These are phyloP conservation scores for Ettlia oleoabundans DNA, from an alignment of 139 green algal species.

Conservation along the genomic window DNA sequence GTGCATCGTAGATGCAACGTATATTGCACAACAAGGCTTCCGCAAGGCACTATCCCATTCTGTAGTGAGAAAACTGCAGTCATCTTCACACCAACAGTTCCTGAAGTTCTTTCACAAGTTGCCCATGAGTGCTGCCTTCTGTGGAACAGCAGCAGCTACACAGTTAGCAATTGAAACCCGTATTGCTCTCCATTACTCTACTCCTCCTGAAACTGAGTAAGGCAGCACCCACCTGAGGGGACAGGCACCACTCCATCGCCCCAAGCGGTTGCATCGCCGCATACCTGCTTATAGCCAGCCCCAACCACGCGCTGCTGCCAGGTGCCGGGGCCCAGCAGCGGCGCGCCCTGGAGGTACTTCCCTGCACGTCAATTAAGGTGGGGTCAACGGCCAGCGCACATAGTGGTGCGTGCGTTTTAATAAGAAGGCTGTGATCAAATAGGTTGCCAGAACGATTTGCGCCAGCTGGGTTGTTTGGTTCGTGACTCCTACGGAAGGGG, in stretches of 20 bases:
- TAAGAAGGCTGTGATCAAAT: too few species aligned
- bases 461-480: too few species aligned
- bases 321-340: slow-evolving; percentile 44
- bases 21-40: neutral
- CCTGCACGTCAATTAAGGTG: slow-evolving; percentile 46
- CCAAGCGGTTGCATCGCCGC: slow-evolving; percentile 72
- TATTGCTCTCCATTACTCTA: too few species aligned
- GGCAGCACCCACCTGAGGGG: slow-evolving; percentile 3
- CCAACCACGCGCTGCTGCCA: slow-evolving; percentile 66
- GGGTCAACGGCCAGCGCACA: neutral
- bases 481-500: too few species aligned
- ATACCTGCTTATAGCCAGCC: slow-evolving; percentile 89
- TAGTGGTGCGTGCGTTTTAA: too few species aligned
- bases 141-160: neutral
- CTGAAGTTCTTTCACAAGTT: too few species aligned
- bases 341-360: slow-evolving; percentile 74
- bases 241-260: slow-evolving; percentile 87
- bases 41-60: neutral
- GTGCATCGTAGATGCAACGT: neutral
- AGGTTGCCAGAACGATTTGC: too few species aligned
- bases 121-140: too few species aligned
- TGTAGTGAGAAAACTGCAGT: too few species aligned
- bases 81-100: neutral
- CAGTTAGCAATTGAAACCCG: too few species aligned
- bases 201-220: too few species aligned